These are phyloP conservation scores for Rubroshorea leprosula DNA, from an alignment of 345 rosid species.

Conservation along the genomic window DNA sequence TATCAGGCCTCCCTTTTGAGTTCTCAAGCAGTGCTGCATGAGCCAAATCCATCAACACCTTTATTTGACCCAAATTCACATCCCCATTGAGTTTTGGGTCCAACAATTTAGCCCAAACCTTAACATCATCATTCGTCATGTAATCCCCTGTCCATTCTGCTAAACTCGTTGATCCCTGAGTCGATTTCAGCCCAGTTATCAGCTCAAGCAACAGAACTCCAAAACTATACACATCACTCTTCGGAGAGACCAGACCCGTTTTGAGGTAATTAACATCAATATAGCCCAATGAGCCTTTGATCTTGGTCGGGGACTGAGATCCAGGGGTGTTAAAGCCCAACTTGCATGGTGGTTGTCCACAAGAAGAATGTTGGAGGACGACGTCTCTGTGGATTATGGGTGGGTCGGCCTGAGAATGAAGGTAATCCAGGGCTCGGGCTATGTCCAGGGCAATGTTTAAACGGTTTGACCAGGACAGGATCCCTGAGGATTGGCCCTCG, in stretches of 20 bases:
- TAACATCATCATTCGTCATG: slow-evolving; percentile 17
- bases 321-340: slow-evolving; percentile 20
- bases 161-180: slow-evolving; percentile 29
- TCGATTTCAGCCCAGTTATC: slow-evolving; percentile 31
- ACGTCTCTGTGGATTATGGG: slow-evolving; percentile 52
- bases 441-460: slow-evolving; percentile 40
- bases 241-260: slow-evolving; percentile 30
- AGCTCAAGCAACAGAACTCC: slow-evolving; percentile 38
- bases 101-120: slow-evolving; percentile 21
- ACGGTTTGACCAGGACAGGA: slow-evolving; percentile 36
- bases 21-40: slow-evolving; percentile 27
- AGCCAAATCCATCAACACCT: slow-evolving; percentile 26
- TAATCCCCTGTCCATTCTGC: slow-evolving; percentile 35
- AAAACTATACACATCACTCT: slow-evolving; percentile 38
- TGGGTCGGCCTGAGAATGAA: slow-evolving; percentile 36
- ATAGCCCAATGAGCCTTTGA: slow-evolving; percentile 38
- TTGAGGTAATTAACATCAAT: slow-evolving; percentile 30
- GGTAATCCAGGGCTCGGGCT: slow-evolving; percentile 39
- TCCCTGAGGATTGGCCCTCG: slow-evolving; percentile 26
- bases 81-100: slow-evolving; percentile 36
- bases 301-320: slow-evolving; percentile 16
- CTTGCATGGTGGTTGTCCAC: slow-evolving; percentile 32
- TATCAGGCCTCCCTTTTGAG: slow-evolving; percentile 33
- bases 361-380: slow-evolving; percentile 43
- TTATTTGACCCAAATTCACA: slow-evolving; percentile 27